Evolutionary conservation across 2,329 filamentous ascomycete genomes (phyloP), one percentile per base, ranked within the genome.

Genomic region (Cytospora chrysosperma): DNA sequence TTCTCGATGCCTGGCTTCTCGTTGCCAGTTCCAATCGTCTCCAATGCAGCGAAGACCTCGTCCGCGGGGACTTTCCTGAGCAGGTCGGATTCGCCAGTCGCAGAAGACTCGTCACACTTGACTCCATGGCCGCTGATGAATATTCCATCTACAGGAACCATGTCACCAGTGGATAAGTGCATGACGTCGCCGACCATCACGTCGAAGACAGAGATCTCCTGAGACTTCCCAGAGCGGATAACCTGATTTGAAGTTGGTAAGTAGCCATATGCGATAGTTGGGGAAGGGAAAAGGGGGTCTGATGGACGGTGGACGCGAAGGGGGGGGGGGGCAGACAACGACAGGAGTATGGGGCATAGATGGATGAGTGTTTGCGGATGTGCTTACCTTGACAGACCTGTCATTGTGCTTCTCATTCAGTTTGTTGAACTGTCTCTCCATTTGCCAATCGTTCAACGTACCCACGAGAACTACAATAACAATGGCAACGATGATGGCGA

Each of bases 51-150:
- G 76, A 82, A 86, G 43, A 86, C 86, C 65, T 86, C 82, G 21
- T 85, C 79, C 15, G 82, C 87, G 6, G 78, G 73, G 0, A 82
- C 85, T 76, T 92, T 92, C 74, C 86, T 88, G 73, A 91, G 83
- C 57, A 88, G 82, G 69, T 92, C 88, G 0, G 88, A 91, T 75
- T 92, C 89, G 68, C 89, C 89, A 72, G 89, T 91, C 1, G 87
- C 87, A 13, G 88, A 90, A 3, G 88, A 90, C 70, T 92, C 89
- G 69, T 91, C 89, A 69, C 88, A 92, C 72, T 88, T 79, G 64
- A 82, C 70, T 4, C 75, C 73, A 66, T 78, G 77, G 7, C 79
- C 79, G 21, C 82, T 79, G 65, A 91, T 87, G 65, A 91, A 84
- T 59, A 91, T 81, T 7, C 89, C 89, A 71, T 92, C 89, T 1